Conservation (phyloP, 768 basidiomycete species). For the Tulasnella sp. region DNA sequence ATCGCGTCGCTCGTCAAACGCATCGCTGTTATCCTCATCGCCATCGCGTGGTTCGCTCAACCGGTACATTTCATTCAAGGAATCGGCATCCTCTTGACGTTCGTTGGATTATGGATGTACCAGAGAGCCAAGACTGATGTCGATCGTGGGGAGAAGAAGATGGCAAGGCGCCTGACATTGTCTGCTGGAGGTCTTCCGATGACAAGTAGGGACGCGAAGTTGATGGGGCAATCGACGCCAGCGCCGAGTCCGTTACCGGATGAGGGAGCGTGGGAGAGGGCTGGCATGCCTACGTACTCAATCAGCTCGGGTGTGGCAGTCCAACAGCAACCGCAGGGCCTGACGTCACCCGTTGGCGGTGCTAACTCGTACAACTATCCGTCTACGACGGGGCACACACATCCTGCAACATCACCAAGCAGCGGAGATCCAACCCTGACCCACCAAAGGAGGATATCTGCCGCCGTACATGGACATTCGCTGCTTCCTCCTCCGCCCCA, state of each 20-base stretch:
- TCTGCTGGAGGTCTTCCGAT: constrained; percentile 58
- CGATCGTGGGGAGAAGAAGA: constrained; percentile 82
- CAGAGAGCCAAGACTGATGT: constrained; percentile 90
- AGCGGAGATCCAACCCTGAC: too few species aligned
- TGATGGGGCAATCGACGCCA: background rate
- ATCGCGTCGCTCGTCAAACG: constrained; percentile 98
- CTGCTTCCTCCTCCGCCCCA: background rate
- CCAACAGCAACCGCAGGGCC: background rate
- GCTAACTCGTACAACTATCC: too few species aligned
- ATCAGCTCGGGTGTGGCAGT: background rate
- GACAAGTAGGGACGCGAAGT: constrained; percentile 42
- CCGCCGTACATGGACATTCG: too few species aligned
- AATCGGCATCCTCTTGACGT: constrained; percentile 83
- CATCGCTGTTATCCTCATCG: constrained; percentile 95
- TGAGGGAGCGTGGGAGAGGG: constrained; percentile 3
- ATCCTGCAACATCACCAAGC: too few species aligned
- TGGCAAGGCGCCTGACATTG: constrained; percentile 64
- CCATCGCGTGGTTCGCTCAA: constrained; percentile 94
- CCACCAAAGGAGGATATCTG: too few species aligned
- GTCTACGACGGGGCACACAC: too few species aligned
- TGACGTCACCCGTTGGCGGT: too few species aligned
- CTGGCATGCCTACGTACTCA: constrained; percentile 9
- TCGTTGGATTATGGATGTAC: constrained; percentile 88
- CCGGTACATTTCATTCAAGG: constrained; percentile 73
- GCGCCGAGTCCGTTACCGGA: background rate